Conservation (phyloP, 805 yeast genomes). For the Blastobotrys peoriensis region DNA sequence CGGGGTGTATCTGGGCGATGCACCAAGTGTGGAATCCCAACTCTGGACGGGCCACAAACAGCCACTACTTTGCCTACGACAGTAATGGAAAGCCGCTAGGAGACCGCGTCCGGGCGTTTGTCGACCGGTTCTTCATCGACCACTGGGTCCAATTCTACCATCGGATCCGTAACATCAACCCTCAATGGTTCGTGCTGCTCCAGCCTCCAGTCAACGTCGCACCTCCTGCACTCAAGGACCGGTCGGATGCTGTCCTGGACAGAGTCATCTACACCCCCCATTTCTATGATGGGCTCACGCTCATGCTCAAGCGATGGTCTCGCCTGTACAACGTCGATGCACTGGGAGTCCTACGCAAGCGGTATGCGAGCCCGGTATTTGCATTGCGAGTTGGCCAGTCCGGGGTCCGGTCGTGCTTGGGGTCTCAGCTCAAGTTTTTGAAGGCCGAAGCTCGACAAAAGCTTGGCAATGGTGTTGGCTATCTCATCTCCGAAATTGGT, state of each 20-base stretch:
- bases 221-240: constrained; percentile 59
- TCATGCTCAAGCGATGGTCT: constrained; percentile 87
- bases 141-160: constrained; percentile 46
- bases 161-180: constrained; percentile 41
- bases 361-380: constrained; percentile 67
- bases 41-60: constrained; percentile 35
- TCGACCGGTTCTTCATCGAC: constrained; percentile 56
- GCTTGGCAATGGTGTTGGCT: constrained; percentile 60
- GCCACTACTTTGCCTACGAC: constrained; percentile 43
- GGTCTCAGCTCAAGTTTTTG: constrained; percentile 59
- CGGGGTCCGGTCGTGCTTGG: constrained; percentile 62
- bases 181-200: constrained; percentile 50
- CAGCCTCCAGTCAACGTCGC: constrained; percentile 77
- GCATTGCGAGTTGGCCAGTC: constrained; percentile 63
- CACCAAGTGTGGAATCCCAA: constrained; percentile 56
- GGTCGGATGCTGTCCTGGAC: constrained; percentile 33
- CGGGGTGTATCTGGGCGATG: constrained; percentile 78
- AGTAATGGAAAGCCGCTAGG: constrained; percentile 38
- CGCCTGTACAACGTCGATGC: constrained; percentile 76
- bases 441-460: constrained; percentile 50
- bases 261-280: constrained; percentile 75
- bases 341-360: constrained; percentile 70
- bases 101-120: constrained; percentile 42
- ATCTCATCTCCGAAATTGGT: constrained; percentile 82
- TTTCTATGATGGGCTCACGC: constrained; percentile 86